These are phyloP conservation scores for Fusarium concolor DNA, from an alignment of 2,329 filamentous ascomycete genomes.

Conservation along the genomic window DNA sequence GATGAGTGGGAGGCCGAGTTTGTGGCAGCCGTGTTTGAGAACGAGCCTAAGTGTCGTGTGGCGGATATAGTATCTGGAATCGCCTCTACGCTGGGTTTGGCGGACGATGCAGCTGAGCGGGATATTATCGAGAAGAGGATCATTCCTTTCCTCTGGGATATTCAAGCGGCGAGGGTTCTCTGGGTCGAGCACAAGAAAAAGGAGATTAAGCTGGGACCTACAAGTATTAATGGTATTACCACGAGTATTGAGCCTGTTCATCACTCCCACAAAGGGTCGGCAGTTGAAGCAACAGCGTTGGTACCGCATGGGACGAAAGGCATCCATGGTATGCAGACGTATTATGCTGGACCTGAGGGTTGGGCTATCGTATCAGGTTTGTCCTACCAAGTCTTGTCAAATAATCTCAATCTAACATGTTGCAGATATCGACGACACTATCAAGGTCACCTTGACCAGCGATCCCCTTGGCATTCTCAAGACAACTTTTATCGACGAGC, in stretches of 20 bases:
- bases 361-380: conserved; percentile 84
- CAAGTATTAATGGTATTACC: conserved; percentile 78
- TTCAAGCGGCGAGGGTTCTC: conserved; percentile 76
- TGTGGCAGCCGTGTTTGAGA: conserved; percentile 83
- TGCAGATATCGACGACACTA: conserved; percentile 90
- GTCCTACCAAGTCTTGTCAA: conserved; percentile 1
- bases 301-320: conserved; percentile 66
- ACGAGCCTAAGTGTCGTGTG: conserved; percentile 73
- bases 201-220: conserved; percentile 72
- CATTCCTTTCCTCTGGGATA: conserved; percentile 80
- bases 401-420: conserved; percentile 26
- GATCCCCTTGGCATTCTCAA: conserved; percentile 83
- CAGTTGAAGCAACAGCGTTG: conserved; percentile 60
- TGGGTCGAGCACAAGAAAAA: conserved; percentile 68
- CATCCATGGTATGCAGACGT: conserved; percentile 73
- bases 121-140: conserved; percentile 74
- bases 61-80: conserved; percentile 77
- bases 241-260: conserved; percentile 69
- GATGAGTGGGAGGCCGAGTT: conserved; percentile 83
- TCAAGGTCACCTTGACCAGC: conserved; percentile 88
- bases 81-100: conserved; percentile 75
- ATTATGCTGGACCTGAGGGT: conserved; percentile 79
- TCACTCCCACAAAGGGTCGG: conserved; percentile 57
- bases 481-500: conserved; percentile 83
- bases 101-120: conserved; percentile 67